Evolutionary conservation across 257 asterid genomes (phyloP).

Genomic region (Cordia subcordata): DNA sequence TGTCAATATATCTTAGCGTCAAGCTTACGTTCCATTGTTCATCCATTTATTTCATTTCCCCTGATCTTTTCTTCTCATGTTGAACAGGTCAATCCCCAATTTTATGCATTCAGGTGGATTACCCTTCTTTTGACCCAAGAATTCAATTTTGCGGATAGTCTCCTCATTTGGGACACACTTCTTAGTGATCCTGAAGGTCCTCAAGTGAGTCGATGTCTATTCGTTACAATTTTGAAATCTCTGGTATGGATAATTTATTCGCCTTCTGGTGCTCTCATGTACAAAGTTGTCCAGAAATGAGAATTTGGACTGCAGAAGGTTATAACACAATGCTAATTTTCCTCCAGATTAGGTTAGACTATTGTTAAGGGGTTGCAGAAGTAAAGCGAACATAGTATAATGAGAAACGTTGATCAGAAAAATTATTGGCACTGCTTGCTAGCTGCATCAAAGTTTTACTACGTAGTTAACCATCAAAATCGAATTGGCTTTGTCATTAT

Average conservation of each 20-base stretch:
- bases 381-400: too few relatives aligned
- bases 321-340: too few relatives aligned
- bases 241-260: neutral
- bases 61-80: slow-evolving; percentile 11
- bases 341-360: too few relatives aligned
- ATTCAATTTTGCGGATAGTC: slow-evolving; percentile 73
- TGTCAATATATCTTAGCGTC: too few relatives aligned
- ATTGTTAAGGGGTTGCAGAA: too few relatives aligned
- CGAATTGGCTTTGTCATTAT: too few relatives aligned
- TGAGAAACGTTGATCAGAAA: too few relatives aligned
- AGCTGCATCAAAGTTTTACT: too few relatives aligned
- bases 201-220: slow-evolving; percentile 48
- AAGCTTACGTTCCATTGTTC: too few relatives aligned
- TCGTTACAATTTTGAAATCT: neutral
- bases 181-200: slow-evolving; percentile 97
- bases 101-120: slow-evolving; percentile 98
- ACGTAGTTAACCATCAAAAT: too few relatives aligned
- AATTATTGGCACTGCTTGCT: too few relatives aligned
- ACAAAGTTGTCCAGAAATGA: neutral
- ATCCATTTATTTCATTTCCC: neutral
- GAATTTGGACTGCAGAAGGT: too few relatives aligned
- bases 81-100: slow-evolving; percentile 94
- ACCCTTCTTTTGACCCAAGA: slow-evolving; percentile 96
- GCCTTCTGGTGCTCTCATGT: neutral
- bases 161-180: slow-evolving; percentile 88